Evolutionary conservation across 1,284 basidiomycete genomes (phyloP).

Genomic region (Cystobasidium pallidum): DNA sequence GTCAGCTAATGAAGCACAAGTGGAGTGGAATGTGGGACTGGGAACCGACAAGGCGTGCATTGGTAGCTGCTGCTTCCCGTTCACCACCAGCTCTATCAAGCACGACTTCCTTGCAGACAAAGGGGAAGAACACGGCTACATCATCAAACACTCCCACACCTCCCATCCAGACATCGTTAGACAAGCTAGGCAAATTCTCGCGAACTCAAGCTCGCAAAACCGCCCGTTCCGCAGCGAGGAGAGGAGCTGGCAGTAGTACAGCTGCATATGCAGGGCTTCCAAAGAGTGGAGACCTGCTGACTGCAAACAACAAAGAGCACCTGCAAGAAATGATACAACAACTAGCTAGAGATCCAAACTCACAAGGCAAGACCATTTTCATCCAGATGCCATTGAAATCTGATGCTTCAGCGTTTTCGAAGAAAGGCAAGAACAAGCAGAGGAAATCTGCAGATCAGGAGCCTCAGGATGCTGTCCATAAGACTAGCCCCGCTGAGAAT

Average conservation of each 20-base stretch:
- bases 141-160: conserved; percentile 8
- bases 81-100: neutral
- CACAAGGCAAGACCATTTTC: conserved; percentile 23
- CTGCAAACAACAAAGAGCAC: conserved; percentile 7
- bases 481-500: neutral
- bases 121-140: neutral
- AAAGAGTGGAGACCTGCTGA: conserved; percentile 7
- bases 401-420: neutral
- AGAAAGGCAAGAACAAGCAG: conserved; percentile 8
- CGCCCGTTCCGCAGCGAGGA: neutral
- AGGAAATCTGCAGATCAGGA: neutral
- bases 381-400: conserved; percentile 18
- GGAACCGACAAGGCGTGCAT: conserved; percentile 29
- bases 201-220: too few species aligned
- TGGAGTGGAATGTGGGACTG: conserved; percentile 42
- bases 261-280: neutral
- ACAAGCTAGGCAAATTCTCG: too few species aligned
- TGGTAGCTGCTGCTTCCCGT: conserved; percentile 10
- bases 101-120: conserved; percentile 3
- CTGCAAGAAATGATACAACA: conserved; percentile 24
- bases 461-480: neutral
- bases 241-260: neutral
- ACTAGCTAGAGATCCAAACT: conserved; percentile 24
- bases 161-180: conserved; percentile 23
- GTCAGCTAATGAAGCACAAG: conserved; percentile 26